Conservation (phyloP, 495 filamentous ascomycete genomes). For the Antarctomyces pellizariae region DNA sequence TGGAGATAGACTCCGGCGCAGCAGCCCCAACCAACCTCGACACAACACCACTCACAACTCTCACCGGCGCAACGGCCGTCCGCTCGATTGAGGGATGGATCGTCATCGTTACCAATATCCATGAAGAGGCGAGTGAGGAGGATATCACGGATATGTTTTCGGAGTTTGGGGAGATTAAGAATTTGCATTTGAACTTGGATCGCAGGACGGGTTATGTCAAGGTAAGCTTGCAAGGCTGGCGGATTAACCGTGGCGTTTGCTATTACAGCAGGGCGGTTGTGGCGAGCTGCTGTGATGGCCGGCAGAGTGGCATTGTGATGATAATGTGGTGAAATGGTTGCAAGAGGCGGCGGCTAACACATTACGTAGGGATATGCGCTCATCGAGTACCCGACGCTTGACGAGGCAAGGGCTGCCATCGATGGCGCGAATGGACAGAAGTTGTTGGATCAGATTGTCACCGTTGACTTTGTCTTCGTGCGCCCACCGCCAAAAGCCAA, state of each 20-base stretch:
- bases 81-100: slow-evolving; percentile 99
- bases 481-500: slow-evolving; percentile 46
- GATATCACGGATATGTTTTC: slow-evolving; percentile 84
- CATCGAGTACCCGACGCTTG: slow-evolving; percentile 77
- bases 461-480: slow-evolving; percentile 92
- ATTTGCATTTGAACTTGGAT: slow-evolving; percentile 85
- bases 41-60: slow-evolving; percentile 34
- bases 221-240: slow-evolving; percentile 39
- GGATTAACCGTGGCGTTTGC: not conserved
- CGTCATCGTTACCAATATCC: slow-evolving; percentile 84
- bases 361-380: slow-evolving; percentile 82
- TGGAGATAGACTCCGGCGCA: slow-evolving; percentile 23
- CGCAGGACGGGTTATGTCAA: slow-evolving; percentile 94
- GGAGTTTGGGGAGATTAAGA: slow-evolving; percentile 95
- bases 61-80: slow-evolving; percentile 66
- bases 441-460: slow-evolving; percentile 77
- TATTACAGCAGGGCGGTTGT: not conserved
- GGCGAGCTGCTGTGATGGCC: not conserved
- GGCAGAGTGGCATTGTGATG: too few relatives aligned
- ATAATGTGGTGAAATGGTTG: too few relatives aligned
- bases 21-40: slow-evolving; percentile 70
- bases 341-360: not conserved
- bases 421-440: slow-evolving; percentile 61
- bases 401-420: slow-evolving; percentile 69
- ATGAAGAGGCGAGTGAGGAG: slow-evolving; percentile 94